Evolutionary conservation across 1,139 yeast genomes (phyloP), one percentile per base, ranked within the genome.

Genomic region (Taphrina wiesneri): DNA sequence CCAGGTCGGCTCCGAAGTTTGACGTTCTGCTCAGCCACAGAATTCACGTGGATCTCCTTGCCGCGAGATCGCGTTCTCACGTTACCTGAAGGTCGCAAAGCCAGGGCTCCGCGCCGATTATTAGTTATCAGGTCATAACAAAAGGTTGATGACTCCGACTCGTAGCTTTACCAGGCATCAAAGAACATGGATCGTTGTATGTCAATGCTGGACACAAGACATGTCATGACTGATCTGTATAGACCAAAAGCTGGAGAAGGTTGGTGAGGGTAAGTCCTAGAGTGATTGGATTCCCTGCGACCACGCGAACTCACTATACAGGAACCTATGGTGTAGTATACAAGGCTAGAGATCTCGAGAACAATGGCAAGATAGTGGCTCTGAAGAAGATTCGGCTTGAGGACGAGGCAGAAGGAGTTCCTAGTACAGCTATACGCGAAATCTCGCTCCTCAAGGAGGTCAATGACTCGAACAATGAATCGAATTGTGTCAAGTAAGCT

Each of bases 341-440:
- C 79, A 93, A 93, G 77, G 99, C 99, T 1, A 81, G 90, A 56
- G 98, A 93, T 75, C 84, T 88, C 67, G 86, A 87, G 71, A 92
- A 93, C 77, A 89, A 90, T 73, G 67, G 92, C 79, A 81, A 98
- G 65, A 84, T 92, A 30, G 99, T 93, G 56, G 99, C 99, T 0
- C 80, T 95, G 72, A 93, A 93, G 77, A 93, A 93, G 78, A 93
- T 93, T 76, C 84, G 99, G 68, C 81, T 95, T 67, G 99, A 95
- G 75, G 90, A 96, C 56, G 99, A 95, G 77, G 98, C 92, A 77
- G 99, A 93, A 77, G 99, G 99, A 51, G 98, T 93, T 41, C 99
- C 99, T 4, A 90, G 97, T 21, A 95, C 99, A 0, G 98, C 99
- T 1, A 93, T 93, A 70, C 83, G 99, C 71, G 99, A 93, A 77